A percentile compares a stretch with the other conserved stretches of the same genome.
phyloP scores from a whole-genome alignment of 2,329 filamentous ascomycete species.

The Knufia petricola region DNA sequence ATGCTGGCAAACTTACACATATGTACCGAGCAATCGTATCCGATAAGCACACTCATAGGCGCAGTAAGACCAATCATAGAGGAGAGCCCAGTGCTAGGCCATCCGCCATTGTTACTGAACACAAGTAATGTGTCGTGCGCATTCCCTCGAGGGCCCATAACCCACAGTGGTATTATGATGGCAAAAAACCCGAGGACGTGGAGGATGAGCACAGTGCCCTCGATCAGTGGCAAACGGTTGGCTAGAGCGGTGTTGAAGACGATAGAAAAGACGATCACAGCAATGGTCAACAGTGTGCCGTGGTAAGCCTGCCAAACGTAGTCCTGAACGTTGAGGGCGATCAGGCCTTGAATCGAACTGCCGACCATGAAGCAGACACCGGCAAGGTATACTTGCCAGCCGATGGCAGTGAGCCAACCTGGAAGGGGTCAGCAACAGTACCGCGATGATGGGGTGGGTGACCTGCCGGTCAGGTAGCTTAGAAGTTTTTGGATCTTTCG shows the following conservation, averaged over 20 bases:
- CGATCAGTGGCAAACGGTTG: slow-evolving; percentile 17
- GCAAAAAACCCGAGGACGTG: slow-evolving; percentile 28
- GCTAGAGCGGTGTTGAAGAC: slow-evolving; percentile 18
- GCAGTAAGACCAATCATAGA: slow-evolving; percentile 33
- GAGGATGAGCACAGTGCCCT: slow-evolving; percentile 26
- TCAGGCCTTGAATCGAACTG: slow-evolving; percentile 24
- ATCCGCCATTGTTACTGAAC: slow-evolving; percentile 37
- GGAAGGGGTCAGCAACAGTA: slow-evolving; percentile 11
- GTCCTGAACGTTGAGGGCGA: slow-evolving; percentile 18
- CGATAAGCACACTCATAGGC: slow-evolving; percentile 34
- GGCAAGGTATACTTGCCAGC: slow-evolving; percentile 39
- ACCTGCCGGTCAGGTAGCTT: slow-evolving; percentile 43
- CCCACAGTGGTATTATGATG: slow-evolving; percentile 27
- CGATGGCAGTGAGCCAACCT: slow-evolving; percentile 36
- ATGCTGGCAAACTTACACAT: slow-evolving; percentile 31
- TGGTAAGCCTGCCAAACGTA: slow-evolving; percentile 22
- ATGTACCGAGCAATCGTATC: slow-evolving; percentile 36
- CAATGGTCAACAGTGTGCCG: slow-evolving; percentile 19
- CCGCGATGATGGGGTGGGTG: slow-evolving; percentile 12
- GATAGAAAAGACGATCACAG: slow-evolving; percentile 13
- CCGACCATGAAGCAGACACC: slow-evolving; percentile 30
- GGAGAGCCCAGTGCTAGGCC: slow-evolving; percentile 33
- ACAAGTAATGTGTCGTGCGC: slow-evolving; percentile 37
- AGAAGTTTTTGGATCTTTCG: slow-evolving; percentile 42
- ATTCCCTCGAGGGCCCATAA: slow-evolving; percentile 26